A percentile compares a stretch with the other conserved stretches of the same genome.
Evolutionary conservation across 805 yeast genomes (phyloP).

Genomic region (Jamesozyma jinghongensis): DNA sequence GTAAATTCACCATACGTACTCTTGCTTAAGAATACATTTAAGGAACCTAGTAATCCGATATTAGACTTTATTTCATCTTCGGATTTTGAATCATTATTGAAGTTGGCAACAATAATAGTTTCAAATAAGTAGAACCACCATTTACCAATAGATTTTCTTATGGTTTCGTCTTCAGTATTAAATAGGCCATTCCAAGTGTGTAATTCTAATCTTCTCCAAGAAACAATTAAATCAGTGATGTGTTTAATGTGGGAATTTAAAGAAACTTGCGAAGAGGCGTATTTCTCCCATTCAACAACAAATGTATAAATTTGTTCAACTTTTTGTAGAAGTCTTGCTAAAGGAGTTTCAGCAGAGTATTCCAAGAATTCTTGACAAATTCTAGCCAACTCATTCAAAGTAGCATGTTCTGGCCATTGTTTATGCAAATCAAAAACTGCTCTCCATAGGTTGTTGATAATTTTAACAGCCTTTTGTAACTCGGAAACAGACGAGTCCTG

Average conservation of each 20-base stretch:
- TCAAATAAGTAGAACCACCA: constrained; percentile 95
- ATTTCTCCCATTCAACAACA: constrained; percentile 88
- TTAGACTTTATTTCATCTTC: constrained; percentile 8
- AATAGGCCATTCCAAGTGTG: constrained; percentile 78
- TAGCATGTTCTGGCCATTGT: constrained; percentile 95
- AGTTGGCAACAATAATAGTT: constrained; percentile 47
- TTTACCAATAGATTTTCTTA: constrained; percentile 48
- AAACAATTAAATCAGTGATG: constrained; percentile 60
- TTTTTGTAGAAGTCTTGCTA: constrained; percentile 70
- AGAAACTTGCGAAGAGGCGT: constrained; percentile 72
- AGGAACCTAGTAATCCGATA: constrained; percentile 40
- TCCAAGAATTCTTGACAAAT: constrained; percentile 57
- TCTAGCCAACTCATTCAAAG: constrained; percentile 56
- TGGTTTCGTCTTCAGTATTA: constrained; percentile 45
- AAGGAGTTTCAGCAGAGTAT: constrained; percentile 58
- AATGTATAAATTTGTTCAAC: constrained; percentile 78
- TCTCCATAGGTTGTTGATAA: constrained; percentile 38
- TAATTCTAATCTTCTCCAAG: constrained; percentile 87
- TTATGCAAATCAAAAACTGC: constrained; percentile 40
- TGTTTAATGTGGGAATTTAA: constrained; percentile 46
- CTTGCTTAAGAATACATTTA: constrained; percentile 68
- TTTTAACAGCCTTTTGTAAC: constrained; percentile 46
- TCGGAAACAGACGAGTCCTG: constrained; percentile 52
- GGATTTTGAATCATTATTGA: constrained; percentile 22
- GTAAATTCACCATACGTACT: constrained; percentile 68